Conservation (phyloP, 1,284 basidiomycete genomes). For the Papiliotrema terrestris region DNA sequence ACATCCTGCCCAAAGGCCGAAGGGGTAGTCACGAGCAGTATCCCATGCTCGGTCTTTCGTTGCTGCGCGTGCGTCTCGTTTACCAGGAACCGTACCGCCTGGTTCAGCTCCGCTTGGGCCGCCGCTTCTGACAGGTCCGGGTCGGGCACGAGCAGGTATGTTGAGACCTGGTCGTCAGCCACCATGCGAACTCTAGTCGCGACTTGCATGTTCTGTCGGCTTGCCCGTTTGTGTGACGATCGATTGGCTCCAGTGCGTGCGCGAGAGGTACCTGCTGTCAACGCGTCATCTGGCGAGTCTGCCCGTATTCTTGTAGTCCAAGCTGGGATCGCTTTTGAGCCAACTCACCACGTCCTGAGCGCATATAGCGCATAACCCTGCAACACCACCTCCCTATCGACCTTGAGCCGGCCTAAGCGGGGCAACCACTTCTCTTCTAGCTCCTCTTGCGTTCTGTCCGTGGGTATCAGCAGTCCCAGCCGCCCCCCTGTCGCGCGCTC, state of each 20-base stretch:
- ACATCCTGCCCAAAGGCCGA: slow-evolving; percentile 41
- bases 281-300: neutral
- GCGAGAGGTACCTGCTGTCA: slow-evolving; percentile 34
- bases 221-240: slow-evolving; percentile 45
- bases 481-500: neutral
- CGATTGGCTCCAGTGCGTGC: slow-evolving; percentile 39
- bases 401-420: slow-evolving; percentile 28
- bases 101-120: slow-evolving; percentile 24
- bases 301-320: neutral
- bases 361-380: slow-evolving; percentile 40
- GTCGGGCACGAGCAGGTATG: slow-evolving; percentile 34
- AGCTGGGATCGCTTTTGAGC: neutral
- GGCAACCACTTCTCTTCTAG: slow-evolving; percentile 38
- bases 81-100: slow-evolving; percentile 26
- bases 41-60: slow-evolving; percentile 35
- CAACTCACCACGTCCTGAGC: slow-evolving; percentile 37
- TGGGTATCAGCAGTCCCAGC: slow-evolving; percentile 34
- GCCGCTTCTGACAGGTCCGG: slow-evolving; percentile 22
- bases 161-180: slow-evolving; percentile 30
- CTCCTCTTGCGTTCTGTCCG: slow-evolving; percentile 36
- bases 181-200: neutral
- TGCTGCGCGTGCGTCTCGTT: slow-evolving; percentile 27
- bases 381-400: slow-evolving; percentile 36
- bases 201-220: slow-evolving; percentile 36
- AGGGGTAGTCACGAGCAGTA: slow-evolving; percentile 37